A percentile compares a stretch with the other conserved stretches of the same genome.
Evolutionary conservation across 2,329 filamentous ascomycete genomes (phyloP).

Genomic region (Xylaria sp.): DNA sequence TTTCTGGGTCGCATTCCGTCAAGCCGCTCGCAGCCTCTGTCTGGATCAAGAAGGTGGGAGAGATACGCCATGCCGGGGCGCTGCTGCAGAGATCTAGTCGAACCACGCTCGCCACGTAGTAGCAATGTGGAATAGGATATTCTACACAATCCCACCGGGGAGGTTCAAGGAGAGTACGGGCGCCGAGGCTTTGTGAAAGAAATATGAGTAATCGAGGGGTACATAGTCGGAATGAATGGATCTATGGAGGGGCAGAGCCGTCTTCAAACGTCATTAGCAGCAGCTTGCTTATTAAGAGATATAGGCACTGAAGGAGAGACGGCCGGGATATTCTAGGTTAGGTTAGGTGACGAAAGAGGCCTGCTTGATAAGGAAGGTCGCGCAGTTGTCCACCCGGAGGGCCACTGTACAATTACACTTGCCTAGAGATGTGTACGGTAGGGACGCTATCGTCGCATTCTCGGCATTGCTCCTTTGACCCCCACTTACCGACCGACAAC

Average conservation of each 20-base stretch:
- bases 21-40: conserved; percentile 40
- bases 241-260: conserved; percentile 17
- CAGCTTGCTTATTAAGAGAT: conserved; percentile 7
- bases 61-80: conserved; percentile 22
- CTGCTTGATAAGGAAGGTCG: conserved; percentile 45
- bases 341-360: conserved; percentile 14
- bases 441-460: not conserved
- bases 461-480: not conserved
- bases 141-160: conserved; percentile 1
- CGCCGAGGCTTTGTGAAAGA: not conserved
- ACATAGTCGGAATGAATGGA: conserved; percentile 4
- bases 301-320: not conserved
- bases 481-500: not conserved
- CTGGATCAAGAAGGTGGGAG: conserved; percentile 45
- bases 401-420: not conserved
- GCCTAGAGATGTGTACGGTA: not conserved
- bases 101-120: not conserved
- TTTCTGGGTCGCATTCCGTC: conserved; percentile 42
- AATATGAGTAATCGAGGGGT: conserved; percentile 28
- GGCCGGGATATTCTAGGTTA: not conserved
- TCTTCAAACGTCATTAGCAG: conserved; percentile 9
- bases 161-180: conserved; percentile 3
- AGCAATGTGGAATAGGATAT: not conserved
- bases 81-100: conserved; percentile 29
- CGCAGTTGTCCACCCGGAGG: conserved; percentile 9